phyloP scores from a whole-genome alignment of 164 flowering plant species.

The Vitis amurensis region DNA sequence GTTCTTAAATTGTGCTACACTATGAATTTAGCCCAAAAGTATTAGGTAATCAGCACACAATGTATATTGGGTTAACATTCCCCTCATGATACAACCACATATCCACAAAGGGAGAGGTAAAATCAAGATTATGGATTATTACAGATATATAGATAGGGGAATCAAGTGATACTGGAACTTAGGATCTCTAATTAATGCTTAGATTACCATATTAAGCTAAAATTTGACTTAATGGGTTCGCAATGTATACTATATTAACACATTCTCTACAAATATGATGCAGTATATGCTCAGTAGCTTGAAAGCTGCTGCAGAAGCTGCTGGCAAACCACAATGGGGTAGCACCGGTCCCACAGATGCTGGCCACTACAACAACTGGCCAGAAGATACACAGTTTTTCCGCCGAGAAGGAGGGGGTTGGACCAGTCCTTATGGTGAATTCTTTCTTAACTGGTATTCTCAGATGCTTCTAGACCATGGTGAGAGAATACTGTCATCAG shows the following conservation, averaged over 20 bases:
- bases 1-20: background rate
- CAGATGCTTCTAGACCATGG: constrained; percentile 87
- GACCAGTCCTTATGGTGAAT: constrained; percentile 71
- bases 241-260: too few relatives aligned
- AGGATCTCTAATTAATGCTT: too few relatives aligned
- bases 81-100: too few relatives aligned
- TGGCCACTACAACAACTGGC: constrained; percentile 91
- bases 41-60: too few relatives aligned
- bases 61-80: too few relatives aligned
- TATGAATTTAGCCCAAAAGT: too few relatives aligned
- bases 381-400: constrained; percentile 87
- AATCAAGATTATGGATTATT: too few relatives aligned
- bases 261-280: constrained; percentile 4
- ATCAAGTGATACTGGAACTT: too few relatives aligned
- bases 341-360: constrained; percentile 90
- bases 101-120: too few relatives aligned
- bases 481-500: constrained; percentile 66
- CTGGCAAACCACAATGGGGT: constrained; percentile 90
- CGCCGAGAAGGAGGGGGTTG: constrained; percentile 79
- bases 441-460: constrained; percentile 93
- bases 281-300: constrained; percentile 87
- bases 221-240: too few relatives aligned
- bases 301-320: constrained; percentile 84
- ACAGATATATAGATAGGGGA: too few relatives aligned
- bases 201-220: too few relatives aligned